These are phyloP conservation scores for Seiridium cupressi DNA, from an alignment of 2,329 filamentous ascomycete species.

Conservation along the genomic window DNA sequence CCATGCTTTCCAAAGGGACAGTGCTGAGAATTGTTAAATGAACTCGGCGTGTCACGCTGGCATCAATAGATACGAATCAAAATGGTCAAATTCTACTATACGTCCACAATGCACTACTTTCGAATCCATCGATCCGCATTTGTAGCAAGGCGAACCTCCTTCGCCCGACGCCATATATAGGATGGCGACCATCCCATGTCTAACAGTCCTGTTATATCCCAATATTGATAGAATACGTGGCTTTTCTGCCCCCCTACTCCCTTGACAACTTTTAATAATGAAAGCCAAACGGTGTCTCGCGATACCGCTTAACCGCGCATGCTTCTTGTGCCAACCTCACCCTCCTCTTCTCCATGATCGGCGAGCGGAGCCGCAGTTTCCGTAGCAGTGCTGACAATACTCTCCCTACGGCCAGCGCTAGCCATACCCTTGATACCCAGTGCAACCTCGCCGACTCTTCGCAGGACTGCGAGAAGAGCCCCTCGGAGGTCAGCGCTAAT, in stretches of 20 bases:
- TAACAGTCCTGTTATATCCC: neutral
- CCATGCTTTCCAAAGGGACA: no score
- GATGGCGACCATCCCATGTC: neutral
- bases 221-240: no score
- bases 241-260: no score
- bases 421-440: conserved; percentile 55
- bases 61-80: no score
- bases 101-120: no score
- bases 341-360: conserved; percentile 9
- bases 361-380: conserved; percentile 7
- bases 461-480: conserved; percentile 74
- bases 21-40: no score
- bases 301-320: neutral
- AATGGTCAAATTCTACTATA: no score
- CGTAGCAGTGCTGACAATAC: conserved; percentile 32
- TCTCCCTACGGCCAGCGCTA: conserved; percentile 34
- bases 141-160: no score
- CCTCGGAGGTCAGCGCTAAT: conserved; percentile 75
- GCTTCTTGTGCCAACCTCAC: conserved; percentile 11
- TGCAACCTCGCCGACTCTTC: conserved; percentile 77
- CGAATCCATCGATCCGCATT: no score
- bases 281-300: neutral
- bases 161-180: neutral
- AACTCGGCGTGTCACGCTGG: no score
- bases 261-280: no score